Percentiles rank a stretch among this genome's conserved stretches.
Conservation (phyloP, 2,329 filamentous ascomycete genomes). For the Rugonectria rugulosa region DNA sequence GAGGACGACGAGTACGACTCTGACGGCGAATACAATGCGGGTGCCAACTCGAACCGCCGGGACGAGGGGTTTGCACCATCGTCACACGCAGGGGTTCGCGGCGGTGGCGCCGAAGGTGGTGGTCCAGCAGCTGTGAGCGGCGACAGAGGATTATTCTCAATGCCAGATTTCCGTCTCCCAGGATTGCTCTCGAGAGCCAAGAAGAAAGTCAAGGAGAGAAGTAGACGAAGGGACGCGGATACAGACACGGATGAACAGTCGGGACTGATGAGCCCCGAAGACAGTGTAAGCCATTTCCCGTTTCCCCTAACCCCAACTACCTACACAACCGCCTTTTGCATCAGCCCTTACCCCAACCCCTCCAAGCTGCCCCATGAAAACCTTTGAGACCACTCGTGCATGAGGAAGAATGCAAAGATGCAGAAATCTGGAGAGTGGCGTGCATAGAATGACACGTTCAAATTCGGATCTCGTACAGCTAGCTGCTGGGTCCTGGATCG, state of each 20-base stretch:
- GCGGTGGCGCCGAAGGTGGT: too few relatives aligned
- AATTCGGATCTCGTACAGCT: conserved; percentile 4
- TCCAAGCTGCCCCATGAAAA: neutral
- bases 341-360: neutral
- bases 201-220: conserved; percentile 34
- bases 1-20: conserved; percentile 21
- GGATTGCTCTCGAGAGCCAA: conserved; percentile 32
- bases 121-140: too few relatives aligned
- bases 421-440: conserved; percentile 6
- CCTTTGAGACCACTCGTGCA: neutral
- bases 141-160: conserved; percentile 22
- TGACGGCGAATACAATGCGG: conserved; percentile 20
- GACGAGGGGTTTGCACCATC: neutral
- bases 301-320: neutral
- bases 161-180: conserved; percentile 32
- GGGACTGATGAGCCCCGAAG: conserved; percentile 16
- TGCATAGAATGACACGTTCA: conserved; percentile 18
- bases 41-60: conserved; percentile 1
- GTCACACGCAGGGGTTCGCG: conserved; percentile 2
- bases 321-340: too few relatives aligned
- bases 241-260: conserved; percentile 6
- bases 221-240: conserved; percentile 6
- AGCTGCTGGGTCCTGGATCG: conserved; percentile 4
- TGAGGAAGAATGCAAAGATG: neutral
- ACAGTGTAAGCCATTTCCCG: conserved; percentile 31